Percentiles rank a stretch among this genome's conserved stretches.
These are phyloP conservation scores for Pharnaceum exiguum DNA, from an alignment of 148 eudicot genomes.

Conservation along the genomic window DNA sequence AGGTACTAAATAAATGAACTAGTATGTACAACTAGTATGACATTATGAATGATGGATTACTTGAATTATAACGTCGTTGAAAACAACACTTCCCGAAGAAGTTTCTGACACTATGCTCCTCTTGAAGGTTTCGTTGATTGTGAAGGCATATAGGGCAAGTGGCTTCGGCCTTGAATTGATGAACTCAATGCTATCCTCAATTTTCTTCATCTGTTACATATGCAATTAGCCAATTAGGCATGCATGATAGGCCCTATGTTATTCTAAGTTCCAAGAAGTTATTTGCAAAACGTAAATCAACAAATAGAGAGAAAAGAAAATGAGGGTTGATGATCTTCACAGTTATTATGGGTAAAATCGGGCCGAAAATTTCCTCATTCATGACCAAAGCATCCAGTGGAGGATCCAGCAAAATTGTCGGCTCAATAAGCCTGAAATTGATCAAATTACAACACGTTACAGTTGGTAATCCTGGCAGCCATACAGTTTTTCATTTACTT, in stretches of 20 bases:
- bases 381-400: slow-evolving; percentile 79
- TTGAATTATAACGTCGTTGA: slow-evolving; percentile 76
- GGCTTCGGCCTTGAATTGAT: slow-evolving; percentile 74
- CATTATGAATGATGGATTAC: slow-evolving; percentile 23
- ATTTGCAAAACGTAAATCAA: not conserved
- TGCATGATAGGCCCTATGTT: no score
- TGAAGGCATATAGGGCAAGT: slow-evolving; percentile 77
- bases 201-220: slow-evolving; percentile 51
- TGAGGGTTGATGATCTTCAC: slow-evolving; percentile 27
- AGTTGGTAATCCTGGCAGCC: no score
- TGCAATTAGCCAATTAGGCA: no score
- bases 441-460: no score
- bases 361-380: slow-evolving; percentile 96
- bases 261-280: not conserved
- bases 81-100: slow-evolving; percentile 76
- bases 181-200: slow-evolving; percentile 73
- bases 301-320: not conserved
- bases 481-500: no score
- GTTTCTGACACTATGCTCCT: slow-evolving; percentile 58
- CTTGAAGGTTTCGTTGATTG: slow-evolving; percentile 53
- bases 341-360: slow-evolving; percentile 87
- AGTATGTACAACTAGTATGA: not conserved
- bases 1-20: no score
- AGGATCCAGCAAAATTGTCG: slow-evolving; percentile 85
- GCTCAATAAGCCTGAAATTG: slow-evolving; percentile 67